Evolutionary conservation across 257 asterid species (phyloP).

Genomic region (Nicotiana tomentosiformis): DNA sequence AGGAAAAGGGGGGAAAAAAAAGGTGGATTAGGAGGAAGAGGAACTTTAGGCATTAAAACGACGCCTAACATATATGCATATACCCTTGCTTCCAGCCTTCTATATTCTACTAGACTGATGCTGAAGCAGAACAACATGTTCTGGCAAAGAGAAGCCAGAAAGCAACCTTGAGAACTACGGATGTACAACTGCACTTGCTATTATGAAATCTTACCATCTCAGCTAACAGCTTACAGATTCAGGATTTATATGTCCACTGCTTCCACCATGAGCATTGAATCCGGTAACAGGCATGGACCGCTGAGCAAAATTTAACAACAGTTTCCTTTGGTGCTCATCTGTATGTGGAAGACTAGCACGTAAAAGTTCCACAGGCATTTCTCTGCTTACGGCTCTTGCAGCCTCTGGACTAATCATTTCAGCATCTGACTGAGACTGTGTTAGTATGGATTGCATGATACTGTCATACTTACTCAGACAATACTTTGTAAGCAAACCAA

Average conservation of each 20-base stretch:
- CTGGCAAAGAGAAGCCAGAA: constrained; percentile 4
- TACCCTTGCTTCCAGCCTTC: constrained; percentile 9
- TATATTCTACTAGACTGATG: background rate
- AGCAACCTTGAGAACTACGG: constrained; percentile 4
- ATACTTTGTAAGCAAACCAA: constrained; percentile 31
- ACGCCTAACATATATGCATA: constrained; percentile 7
- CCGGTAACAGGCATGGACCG: constrained; percentile 37
- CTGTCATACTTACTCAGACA: constrained; percentile 38
- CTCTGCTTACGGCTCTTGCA: constrained; percentile 33
- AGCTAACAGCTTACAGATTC: constrained; percentile 14
- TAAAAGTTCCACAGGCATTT: constrained; percentile 46
- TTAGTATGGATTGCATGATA: constrained; percentile 19
- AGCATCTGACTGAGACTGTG: constrained; percentile 16
- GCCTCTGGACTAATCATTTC: constrained; percentile 27
- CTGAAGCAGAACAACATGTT: constrained; percentile 2
- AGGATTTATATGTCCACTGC: constrained; percentile 9
- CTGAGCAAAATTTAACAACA: constrained; percentile 35
- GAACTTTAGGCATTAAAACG: constrained; percentile 8
- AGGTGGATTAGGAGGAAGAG: constrained; percentile 5
- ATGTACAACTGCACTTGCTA: constrained; percentile 10
- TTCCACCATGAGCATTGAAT: constrained; percentile 20
- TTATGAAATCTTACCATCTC: background rate
- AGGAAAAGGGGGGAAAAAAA: background rate
- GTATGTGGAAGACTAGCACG: constrained; percentile 53
- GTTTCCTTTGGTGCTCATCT: constrained; percentile 37